Evolutionary conservation across 441 rosid genomes (phyloP).

Genomic region (Populus hybrid): DNA sequence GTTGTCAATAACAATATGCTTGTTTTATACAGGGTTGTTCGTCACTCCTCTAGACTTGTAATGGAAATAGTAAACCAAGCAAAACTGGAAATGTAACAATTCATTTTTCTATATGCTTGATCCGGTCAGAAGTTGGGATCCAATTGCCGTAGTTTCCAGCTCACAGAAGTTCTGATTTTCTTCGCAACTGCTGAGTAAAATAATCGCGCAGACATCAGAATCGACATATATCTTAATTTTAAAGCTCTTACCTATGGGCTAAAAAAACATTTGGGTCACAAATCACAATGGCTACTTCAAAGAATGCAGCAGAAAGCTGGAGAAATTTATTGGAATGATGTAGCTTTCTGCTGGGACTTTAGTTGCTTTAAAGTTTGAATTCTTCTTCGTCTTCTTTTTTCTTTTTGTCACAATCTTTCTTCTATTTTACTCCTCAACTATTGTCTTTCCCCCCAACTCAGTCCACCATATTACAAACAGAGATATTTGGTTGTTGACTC

Average conservation of each 20-base stretch:
- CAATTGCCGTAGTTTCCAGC: background rate
- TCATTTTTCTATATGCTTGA: background rate
- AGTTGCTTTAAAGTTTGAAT: background rate
- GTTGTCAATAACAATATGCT: background rate
- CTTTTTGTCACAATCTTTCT: background rate
- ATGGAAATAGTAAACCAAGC: background rate
- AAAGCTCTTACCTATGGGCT: background rate
- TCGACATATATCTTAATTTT: too few species aligned
- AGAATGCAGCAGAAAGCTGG: background rate
- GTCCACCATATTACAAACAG: background rate
- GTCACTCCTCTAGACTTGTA: background rate
- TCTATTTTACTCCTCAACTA: background rate
- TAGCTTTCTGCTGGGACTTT: background rate
- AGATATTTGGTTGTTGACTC: background rate
- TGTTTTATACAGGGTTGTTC: background rate
- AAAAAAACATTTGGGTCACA: too few species aligned
- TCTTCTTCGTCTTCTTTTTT: too few species aligned
- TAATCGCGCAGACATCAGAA: background rate
- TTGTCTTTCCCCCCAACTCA: background rate
- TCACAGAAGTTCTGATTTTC: background rate
- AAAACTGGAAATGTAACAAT: background rate
- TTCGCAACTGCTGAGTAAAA: background rate
- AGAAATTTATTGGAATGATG: background rate
- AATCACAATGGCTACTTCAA: background rate
- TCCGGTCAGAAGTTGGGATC: background rate